Percentiles rank a stretch among this genome's conserved stretches.
Evolutionary conservation across 2,329 filamentous ascomycete genomes (phyloP).

Genomic region (Pseudogymnoascus sp.): DNA sequence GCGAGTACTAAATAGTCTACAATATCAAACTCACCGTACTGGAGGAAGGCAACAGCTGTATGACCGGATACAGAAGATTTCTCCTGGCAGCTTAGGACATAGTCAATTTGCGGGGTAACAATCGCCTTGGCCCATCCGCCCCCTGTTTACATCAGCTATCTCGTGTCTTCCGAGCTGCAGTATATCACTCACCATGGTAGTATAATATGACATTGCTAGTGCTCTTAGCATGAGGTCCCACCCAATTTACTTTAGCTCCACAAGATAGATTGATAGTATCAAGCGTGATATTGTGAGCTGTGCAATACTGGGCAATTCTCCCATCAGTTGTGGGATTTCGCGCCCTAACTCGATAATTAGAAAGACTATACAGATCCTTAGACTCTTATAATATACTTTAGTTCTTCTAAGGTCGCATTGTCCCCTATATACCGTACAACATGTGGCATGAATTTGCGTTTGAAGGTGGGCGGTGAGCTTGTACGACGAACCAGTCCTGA

Average conservation of each 20-base stretch:
- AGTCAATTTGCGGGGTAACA: neutral
- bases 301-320: neutral
- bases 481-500: neutral
- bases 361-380: neutral
- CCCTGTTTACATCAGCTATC: neutral
- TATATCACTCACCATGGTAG: neutral
- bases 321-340: neutral
- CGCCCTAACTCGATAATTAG: neutral
- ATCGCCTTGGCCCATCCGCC: neutral
- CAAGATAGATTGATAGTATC: neutral
- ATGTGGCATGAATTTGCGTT: neutral
- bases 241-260: neutral
- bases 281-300: neutral
- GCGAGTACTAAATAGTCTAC: neutral
- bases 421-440: neutral
- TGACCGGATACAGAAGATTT: neutral
- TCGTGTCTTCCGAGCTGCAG: neutral
- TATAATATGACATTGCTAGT: neutral
- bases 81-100: neutral
- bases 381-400: neutral
- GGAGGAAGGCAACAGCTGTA: neutral
- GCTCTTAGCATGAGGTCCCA: neutral
- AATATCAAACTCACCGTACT: neutral
- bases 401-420: neutral
- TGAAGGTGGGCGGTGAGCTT: neutral